phyloP scores from a whole-genome alignment of 2,329 filamentous ascomycete species.

The Apiospora phragmitis region DNA sequence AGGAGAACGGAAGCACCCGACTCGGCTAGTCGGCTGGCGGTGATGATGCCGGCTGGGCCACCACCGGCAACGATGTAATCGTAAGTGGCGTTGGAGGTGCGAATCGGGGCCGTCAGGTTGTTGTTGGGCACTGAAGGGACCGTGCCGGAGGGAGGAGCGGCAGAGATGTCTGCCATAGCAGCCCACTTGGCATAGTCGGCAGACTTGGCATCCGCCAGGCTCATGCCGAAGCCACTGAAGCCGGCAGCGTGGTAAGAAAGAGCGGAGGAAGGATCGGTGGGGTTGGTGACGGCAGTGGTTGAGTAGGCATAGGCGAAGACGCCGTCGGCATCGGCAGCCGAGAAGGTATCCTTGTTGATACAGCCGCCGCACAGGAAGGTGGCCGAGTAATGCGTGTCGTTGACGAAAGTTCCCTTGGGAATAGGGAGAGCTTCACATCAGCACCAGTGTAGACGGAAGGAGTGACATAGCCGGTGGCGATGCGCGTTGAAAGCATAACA shows the following conservation, averaged over 20 bases:
- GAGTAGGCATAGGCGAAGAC: conserved; percentile 43
- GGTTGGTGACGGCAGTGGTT: conserved; percentile 30
- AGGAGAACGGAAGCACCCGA: conserved; percentile 37
- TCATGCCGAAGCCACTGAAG: conserved; percentile 38
- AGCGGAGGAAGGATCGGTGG: conserved; percentile 31
- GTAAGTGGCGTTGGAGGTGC: conserved; percentile 35
- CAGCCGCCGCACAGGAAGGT: conserved; percentile 54
- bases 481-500: conserved; percentile 34
- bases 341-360: conserved; percentile 34
- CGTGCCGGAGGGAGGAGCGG: conserved; percentile 13
- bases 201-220: conserved; percentile 34
- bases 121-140: conserved; percentile 20
- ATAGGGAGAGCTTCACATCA: conserved; percentile 45
- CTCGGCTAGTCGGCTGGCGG: conserved; percentile 37
- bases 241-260: conserved; percentile 41
- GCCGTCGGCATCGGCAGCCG: conserved; percentile 23
- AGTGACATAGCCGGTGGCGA: conserved; percentile 43
- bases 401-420: conserved; percentile 51
- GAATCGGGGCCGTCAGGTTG: conserved; percentile 23
- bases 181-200: conserved; percentile 30
- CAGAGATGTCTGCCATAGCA: conserved; percentile 19
- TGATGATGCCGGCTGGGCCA: conserved; percentile 37
- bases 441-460: conserved; percentile 44
- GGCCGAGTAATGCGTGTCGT: conserved; percentile 52
- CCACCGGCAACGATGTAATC: conserved; percentile 41